Conservation (phyloP, 2,329 filamentous ascomycete species). For the Clarireedia hainanense region DNA sequence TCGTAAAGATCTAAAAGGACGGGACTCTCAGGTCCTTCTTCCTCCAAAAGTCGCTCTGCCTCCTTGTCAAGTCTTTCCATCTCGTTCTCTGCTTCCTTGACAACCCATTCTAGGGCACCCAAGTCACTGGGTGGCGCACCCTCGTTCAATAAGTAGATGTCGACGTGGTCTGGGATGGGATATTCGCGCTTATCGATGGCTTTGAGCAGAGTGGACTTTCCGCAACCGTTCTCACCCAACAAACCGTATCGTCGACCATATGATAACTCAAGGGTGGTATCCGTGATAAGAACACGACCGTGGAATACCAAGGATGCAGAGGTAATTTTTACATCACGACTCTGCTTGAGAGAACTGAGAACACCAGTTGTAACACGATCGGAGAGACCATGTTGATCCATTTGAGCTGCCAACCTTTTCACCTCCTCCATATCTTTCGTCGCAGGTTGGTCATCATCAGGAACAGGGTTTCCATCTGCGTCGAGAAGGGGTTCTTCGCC, state of each 20-base stretch:
- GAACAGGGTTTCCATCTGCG: conserved; percentile 46
- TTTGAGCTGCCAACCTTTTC: conserved; percentile 81
- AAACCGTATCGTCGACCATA: conserved; percentile 91
- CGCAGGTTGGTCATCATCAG: conserved; percentile 54
- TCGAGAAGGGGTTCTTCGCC: conserved; percentile 63
- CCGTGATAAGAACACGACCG: conserved; percentile 90
- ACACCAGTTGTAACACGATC: conserved; percentile 98
- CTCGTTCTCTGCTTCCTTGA: conserved; percentile 88
- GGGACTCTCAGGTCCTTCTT: conserved; percentile 84
- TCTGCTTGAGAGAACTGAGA: conserved; percentile 72
- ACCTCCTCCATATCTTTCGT: conserved; percentile 74
- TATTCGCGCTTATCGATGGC: conserved; percentile 89
- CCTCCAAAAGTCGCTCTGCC: conserved; percentile 85
- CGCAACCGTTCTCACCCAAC: conserved; percentile 94
- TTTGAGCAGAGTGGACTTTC: conserved; percentile 97
- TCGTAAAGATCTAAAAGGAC: conserved; percentile 93
- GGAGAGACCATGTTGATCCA: conserved; percentile 93
- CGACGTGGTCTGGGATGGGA: conserved; percentile 91
- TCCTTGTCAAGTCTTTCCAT: conserved; percentile 81
- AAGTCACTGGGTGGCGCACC: conserved; percentile 83
- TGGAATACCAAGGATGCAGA: conserved; percentile 94
- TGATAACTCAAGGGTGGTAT: conserved; percentile 87
- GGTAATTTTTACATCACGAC: conserved; percentile 95
- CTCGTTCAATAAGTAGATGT: conserved; percentile 97
- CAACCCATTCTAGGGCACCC: conserved; percentile 95